Evolutionary conservation across 2,329 filamentous ascomycete species (phyloP).

Genomic region (Camptophora hylomeconis): DNA sequence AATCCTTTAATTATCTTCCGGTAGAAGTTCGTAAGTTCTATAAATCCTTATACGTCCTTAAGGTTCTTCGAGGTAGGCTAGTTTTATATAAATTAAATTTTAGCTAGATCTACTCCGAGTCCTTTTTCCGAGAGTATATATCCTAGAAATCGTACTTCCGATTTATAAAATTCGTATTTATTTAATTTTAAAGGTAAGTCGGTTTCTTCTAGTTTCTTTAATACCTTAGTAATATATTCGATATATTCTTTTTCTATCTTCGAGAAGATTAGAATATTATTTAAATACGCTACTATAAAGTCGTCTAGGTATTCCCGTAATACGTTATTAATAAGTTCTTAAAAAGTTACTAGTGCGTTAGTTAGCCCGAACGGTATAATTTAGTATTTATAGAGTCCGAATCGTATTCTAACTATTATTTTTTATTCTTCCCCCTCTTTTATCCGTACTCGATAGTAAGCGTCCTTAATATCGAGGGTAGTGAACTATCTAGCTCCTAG

Average conservation of each 20-base stretch:
- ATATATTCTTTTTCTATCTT: conserved; percentile 2
- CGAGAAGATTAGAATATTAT: conserved; percentile 11
- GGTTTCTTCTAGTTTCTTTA: conserved; percentile 6
- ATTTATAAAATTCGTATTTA: conserved; percentile 12
- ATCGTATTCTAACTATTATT: conserved; percentile 8
- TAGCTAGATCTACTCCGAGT: conserved; percentile 10
- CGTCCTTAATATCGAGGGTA: conserved; percentile 1
- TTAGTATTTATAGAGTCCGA: conserved; percentile 11
- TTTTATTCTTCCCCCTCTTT: conserved; percentile 5
- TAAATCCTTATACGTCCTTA: conserved; percentile 13
- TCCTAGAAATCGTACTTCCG: neutral
- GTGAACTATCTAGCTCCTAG: conserved; percentile 1
- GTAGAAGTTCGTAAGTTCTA: conserved; percentile 16
- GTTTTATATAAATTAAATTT: conserved; percentile 7
- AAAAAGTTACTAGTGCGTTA: conserved; percentile 7
- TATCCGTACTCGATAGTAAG: conserved; percentile 4
- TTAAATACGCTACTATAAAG: conserved; percentile 7
- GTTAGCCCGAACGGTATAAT: conserved; percentile 10
- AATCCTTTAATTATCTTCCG: conserved; percentile 17
- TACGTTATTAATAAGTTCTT: conserved; percentile 12
- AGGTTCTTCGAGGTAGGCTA: conserved; percentile 9
- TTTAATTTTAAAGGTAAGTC: conserved; percentile 10
- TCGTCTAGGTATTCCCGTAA: conserved; percentile 6
- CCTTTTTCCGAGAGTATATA: conserved; percentile 11
- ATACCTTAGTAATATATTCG: conserved; percentile 8